Conservation (phyloP, 345 rosid genomes). For the Adansonia digitata region DNA sequence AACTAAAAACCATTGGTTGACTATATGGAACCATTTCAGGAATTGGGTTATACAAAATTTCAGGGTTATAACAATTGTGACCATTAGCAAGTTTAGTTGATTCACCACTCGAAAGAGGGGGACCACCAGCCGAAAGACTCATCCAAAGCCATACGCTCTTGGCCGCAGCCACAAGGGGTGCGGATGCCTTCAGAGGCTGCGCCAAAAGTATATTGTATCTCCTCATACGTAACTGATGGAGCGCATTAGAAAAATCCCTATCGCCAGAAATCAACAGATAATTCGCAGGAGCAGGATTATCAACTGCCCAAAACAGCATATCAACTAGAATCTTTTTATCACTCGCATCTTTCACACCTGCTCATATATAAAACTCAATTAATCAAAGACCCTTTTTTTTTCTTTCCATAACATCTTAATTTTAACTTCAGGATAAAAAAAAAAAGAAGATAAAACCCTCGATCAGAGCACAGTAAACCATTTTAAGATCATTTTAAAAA, state of each 20-base stretch:
- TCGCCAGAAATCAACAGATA: conserved; percentile 84
- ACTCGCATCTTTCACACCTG: conserved; percentile 97
- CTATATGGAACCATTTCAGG: conserved; percentile 30
- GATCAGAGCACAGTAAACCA: background rate
- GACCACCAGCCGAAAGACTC: conserved; percentile 61
- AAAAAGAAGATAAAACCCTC: no score
- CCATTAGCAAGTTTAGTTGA: conserved; percentile 37
- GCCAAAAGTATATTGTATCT: conserved; percentile 87
- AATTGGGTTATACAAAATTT: conserved; percentile 19
- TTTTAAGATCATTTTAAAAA: background rate
- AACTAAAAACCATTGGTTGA: conserved; percentile 30
- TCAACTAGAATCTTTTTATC: conserved; percentile 96
- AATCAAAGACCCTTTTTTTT: background rate
- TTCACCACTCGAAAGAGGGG: conserved; percentile 47
- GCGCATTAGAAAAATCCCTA: conserved; percentile 89
- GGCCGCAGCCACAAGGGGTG: conserved; percentile 75
- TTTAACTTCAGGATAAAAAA: background rate
- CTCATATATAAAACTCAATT: background rate
- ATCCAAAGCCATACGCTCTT: conserved; percentile 89
- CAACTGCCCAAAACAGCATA: conserved; percentile 92
- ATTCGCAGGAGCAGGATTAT: conserved; percentile 88
- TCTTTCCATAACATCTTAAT: background rate
- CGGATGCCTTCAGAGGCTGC: conserved; percentile 70
- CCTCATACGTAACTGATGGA: conserved; percentile 85
- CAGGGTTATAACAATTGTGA: conserved; percentile 17